Evolutionary conservation across 805 yeast species (phyloP), one percentile per base, ranked within the genome.

Genomic region (Dipodascus geniculatus): DNA sequence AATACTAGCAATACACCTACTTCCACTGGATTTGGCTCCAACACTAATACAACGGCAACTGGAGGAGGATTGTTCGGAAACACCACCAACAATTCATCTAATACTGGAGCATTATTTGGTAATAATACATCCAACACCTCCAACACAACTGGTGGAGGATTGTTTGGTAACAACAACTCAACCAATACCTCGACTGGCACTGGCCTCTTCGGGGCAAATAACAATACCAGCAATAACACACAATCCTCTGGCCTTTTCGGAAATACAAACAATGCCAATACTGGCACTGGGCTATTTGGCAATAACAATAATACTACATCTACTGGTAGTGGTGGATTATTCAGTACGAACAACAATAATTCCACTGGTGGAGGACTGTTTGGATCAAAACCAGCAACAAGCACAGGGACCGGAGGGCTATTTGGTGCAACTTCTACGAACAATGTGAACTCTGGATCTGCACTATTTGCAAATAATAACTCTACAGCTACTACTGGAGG

Each of bases 61-160:
- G 44, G 44, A n/a, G 44, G 44, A n/a, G 44, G 44, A 17, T 17
- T 38, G 6, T 38, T 38, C 14, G 44, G 44, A 11, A 17, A 17
- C 20, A n/a, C 17, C 19, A 11, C 17, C 44, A 38, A n/a, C 20
- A 38, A 38, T 17, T 11, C 44, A 3, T 6, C 11, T 38, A 38
- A 14, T 6, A 11, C 44, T 14, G 71, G 66, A 16, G 71, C 14
- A 14, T 38, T 38, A 23, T 65, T 64, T 60, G 71, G 72, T 33
- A 58, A 61, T 38, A 59, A 61, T 22, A 56, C 58, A 11, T 61
- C 56, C 49, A 52, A 55, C 16, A 48, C 53, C 9, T 31, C 22
- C 35, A 49, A 48, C 20, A 50, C 54, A 9, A 51, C 55, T 17
- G 52, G 56, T 17, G 60, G 60, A 2, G 54, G 57, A 22, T 58